Evolutionary conservation across 2,329 filamentous ascomycete genomes (phyloP).

Genomic region (Colletotrichum tropicale): DNA sequence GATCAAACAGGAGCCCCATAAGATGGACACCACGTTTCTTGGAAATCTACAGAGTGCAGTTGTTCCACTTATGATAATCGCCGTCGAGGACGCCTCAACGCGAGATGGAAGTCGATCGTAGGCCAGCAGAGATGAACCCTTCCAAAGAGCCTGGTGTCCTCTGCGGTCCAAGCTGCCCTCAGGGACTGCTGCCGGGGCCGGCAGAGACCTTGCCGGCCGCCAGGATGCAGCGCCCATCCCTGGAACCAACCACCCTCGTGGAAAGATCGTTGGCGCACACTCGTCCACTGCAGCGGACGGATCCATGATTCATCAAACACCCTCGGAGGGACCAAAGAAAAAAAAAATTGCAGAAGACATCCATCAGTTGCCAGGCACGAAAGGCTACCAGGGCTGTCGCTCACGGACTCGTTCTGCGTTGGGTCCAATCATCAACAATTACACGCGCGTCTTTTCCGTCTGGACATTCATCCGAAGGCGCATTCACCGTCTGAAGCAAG

Average conservation of each 20-base stretch:
- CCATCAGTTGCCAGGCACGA: not conserved
- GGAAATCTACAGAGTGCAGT: not conserved
- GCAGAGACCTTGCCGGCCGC: constrained; percentile 9
- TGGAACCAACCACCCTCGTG: constrained; percentile 11
- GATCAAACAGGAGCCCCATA: not conserved
- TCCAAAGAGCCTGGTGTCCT: not conserved
- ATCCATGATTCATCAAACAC: constrained; percentile 16
- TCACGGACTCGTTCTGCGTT: not conserved
- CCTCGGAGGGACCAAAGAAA: not conserved
- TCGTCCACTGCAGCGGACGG: not conserved
- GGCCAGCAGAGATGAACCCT: not conserved
- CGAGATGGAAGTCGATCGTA: not conserved
- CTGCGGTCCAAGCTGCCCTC: constrained; percentile 1
- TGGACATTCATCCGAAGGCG: not conserved
- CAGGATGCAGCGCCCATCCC: not conserved
- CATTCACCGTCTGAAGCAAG: not conserved
- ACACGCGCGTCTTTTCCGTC: not conserved
- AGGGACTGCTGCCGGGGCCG: not conserved
- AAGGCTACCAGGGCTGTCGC: not conserved
- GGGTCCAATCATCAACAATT: not conserved
- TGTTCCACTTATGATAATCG: not conserved
- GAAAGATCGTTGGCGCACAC: constrained; percentile 13
- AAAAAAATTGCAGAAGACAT: not conserved
- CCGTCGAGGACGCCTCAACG: not conserved
- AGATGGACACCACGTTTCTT: not conserved